phyloP scores from a whole-genome alignment of 2,329 filamentous ascomycete genomes.

The Exserohilum turcica region DNA sequence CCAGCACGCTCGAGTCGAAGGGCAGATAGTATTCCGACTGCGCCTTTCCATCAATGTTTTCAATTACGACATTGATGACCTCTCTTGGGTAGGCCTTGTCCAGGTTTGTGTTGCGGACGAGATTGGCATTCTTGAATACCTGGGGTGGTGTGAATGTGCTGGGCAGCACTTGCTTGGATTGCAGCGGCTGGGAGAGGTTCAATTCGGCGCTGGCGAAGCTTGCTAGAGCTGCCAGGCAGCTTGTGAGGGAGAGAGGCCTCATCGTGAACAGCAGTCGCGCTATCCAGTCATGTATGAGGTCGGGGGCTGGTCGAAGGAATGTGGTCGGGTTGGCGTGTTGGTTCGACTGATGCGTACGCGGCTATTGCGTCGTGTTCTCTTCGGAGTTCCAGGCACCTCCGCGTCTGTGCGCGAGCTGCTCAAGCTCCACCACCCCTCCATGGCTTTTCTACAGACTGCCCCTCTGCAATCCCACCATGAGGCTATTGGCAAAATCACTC shows the following conservation, averaged over 20 bases:
- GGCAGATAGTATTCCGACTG: slow-evolving; percentile 92
- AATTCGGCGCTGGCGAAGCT: slow-evolving; percentile 63
- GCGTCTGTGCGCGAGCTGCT: slow-evolving; percentile 26
- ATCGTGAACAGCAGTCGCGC: slow-evolving; percentile 43
- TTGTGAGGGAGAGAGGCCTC: slow-evolving; percentile 47
- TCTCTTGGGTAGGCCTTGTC: slow-evolving; percentile 93
- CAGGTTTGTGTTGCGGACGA: slow-evolving; percentile 86
- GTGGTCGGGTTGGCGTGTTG: slow-evolving; percentile 10
- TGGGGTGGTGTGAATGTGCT: slow-evolving; percentile 77
- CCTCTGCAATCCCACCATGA: slow-evolving; percentile 29
- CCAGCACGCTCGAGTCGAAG: slow-evolving; percentile 77
- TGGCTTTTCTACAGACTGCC: slow-evolving; percentile 1
- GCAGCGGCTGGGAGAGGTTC: slow-evolving; percentile 64
- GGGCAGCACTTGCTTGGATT: slow-evolving; percentile 55
- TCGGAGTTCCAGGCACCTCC: slow-evolving; percentile 33
- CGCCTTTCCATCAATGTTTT: slow-evolving; percentile 79
- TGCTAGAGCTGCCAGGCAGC: slow-evolving; percentile 63
- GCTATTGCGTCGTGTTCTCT: slow-evolving; percentile 49
- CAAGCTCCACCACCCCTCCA: slow-evolving; percentile 20
- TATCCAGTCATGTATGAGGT: slow-evolving; percentile 42
- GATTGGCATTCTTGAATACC: slow-evolving; percentile 91
- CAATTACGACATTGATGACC: slow-evolving; percentile 89
- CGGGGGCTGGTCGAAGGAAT: slow-evolving; percentile 6
- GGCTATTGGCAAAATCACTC: slow-evolving; percentile 25
- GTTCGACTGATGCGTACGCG: slow-evolving; percentile 23